Evolutionary conservation across 1,284 basidiomycete species (phyloP).

Genomic region (Leccinum proliferum): DNA sequence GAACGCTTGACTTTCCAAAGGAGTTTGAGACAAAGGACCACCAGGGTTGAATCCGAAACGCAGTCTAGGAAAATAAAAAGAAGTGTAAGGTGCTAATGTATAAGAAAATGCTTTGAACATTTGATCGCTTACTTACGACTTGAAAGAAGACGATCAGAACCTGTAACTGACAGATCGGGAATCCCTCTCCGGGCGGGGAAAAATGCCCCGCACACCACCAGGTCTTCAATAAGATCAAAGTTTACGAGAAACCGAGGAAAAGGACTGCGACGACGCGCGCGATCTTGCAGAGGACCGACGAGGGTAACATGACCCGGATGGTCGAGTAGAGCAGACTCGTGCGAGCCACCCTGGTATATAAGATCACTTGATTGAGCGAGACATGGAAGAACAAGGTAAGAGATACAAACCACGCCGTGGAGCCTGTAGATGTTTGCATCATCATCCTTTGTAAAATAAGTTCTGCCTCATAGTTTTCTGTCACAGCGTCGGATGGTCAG

Average conservation of each 20-base stretch:
- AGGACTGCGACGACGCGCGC: not conserved
- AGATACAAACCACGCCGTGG: not conserved
- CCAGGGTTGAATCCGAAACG: not conserved
- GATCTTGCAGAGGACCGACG: not conserved
- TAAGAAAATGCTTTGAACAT: not conserved
- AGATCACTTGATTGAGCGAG: not conserved
- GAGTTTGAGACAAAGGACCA: not conserved
- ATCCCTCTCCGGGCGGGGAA: no score
- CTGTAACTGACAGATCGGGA: no score
- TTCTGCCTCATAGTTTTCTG: not conserved
- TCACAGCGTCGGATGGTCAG: not conserved
- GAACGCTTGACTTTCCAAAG: not conserved
- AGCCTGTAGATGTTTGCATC: not conserved
- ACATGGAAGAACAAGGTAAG: not conserved
- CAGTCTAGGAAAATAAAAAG: not conserved
- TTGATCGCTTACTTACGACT: no score
- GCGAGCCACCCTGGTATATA: not conserved
- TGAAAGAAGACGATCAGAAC: no score
- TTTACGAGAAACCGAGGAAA: not conserved
- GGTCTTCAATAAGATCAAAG: no score
- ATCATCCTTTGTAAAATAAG: not conserved
- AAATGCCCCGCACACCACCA: no score
- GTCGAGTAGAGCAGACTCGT: not conserved
- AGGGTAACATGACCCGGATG: not conserved
- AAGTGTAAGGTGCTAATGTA: not conserved